These are phyloP conservation scores for Meredithiella fracta DNA, from an alignment of 2,329 filamentous ascomycete species.

Conservation along the genomic window DNA sequence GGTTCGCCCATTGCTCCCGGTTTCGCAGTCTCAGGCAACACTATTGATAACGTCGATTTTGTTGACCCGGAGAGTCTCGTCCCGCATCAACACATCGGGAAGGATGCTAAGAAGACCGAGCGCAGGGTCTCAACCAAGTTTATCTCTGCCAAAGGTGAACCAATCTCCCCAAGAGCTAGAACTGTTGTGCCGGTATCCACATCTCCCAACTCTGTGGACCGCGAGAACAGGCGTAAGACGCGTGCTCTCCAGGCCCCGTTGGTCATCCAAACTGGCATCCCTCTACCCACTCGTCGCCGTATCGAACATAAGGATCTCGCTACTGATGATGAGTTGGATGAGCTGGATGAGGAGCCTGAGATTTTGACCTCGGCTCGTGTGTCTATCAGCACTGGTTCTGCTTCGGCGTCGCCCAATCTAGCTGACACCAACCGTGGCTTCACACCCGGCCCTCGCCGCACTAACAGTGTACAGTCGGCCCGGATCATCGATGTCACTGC, in stretches of 20 bases:
- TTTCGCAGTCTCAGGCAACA: slow-evolving; percentile 16
- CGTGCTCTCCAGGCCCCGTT: slow-evolving; percentile 11
- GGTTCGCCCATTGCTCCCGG: neutral
- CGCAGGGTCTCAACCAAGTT: neutral
- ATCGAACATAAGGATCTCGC: slow-evolving; percentile 10
- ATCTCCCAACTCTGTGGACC: neutral
- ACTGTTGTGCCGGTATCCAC: neutral
- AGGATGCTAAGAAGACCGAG: neutral
- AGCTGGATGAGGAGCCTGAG: slow-evolving; percentile 32
- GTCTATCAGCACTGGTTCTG: slow-evolving; percentile 33
- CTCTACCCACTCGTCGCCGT: slow-evolving; percentile 3
- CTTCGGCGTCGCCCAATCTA: slow-evolving; percentile 32
- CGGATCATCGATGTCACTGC: slow-evolving; percentile 41
- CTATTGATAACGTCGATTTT: slow-evolving; percentile 8
- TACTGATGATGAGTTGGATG: slow-evolving; percentile 22
- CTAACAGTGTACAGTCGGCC: slow-evolving; percentile 37
- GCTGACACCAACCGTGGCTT: slow-evolving; percentile 30
- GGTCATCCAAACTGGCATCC: slow-evolving; percentile 12
- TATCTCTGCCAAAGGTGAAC: neutral
- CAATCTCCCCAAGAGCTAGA: neutral
- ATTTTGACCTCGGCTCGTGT: slow-evolving; percentile 40
- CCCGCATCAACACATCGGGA: neutral
- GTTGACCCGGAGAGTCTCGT: slow-evolving; percentile 6
- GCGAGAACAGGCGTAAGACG: slow-evolving; percentile 10
- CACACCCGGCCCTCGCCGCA: slow-evolving; percentile 23